Conservation (phyloP, 495 filamentous ascomycete genomes). For the Letharia lupina region DNA sequence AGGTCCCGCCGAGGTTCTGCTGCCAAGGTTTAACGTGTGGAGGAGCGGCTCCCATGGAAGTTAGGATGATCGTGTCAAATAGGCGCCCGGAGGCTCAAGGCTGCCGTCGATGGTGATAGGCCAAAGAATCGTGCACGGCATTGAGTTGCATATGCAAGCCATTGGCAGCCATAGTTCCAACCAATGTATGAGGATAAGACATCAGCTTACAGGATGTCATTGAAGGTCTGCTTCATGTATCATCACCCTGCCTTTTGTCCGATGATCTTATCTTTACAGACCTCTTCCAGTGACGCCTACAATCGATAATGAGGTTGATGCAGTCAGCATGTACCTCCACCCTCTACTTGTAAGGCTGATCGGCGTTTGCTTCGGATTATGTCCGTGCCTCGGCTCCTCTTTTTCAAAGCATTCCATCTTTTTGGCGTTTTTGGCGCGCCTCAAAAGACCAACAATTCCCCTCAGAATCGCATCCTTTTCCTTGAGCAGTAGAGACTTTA, state of each 20-base stretch:
- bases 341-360: background rate
- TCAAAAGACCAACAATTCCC: background rate
- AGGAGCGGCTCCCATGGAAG: background rate
- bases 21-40: background rate
- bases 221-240: background rate
- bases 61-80: background rate
- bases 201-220: background rate
- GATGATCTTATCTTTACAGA: background rate
- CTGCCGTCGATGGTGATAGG: constrained; percentile 11
- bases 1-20: background rate
- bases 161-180: background rate
- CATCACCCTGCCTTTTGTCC: background rate
- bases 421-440: background rate
- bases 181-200: background rate
- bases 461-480: background rate
- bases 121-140: background rate
- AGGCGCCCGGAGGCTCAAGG: background rate
- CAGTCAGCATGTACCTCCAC: no score
- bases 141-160: constrained; percentile 2
- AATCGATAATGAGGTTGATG: no score
- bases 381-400: constrained; percentile 3
- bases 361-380: background rate
- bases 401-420: background rate
- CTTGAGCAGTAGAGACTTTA: background rate
- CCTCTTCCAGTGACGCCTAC: background rate